Percentiles rank a stretch among this genome's conserved stretches.
Conservation (phyloP, 2,329 filamentous ascomycete species). For the Orbilia brochopaga region DNA sequence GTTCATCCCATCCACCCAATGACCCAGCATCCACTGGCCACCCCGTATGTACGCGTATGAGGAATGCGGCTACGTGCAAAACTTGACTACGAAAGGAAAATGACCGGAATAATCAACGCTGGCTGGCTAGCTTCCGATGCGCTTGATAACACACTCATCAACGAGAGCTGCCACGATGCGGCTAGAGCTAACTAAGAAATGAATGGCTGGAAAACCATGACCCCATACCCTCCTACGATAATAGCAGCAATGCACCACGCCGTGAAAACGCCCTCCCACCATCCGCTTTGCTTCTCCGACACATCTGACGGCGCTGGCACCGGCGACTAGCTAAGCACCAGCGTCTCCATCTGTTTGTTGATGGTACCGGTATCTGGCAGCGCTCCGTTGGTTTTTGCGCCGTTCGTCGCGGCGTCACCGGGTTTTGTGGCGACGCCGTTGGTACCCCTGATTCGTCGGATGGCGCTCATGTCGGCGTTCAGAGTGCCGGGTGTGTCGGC, state of each 20-base stretch:
- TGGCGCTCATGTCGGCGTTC: slow-evolving; percentile 26
- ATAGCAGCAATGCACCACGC: slow-evolving; percentile 26
- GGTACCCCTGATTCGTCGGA: background rate
- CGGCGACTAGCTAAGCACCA: slow-evolving; percentile 38
- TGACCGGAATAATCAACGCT: background rate
- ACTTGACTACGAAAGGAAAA: background rate
- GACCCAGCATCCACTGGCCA: too few relatives aligned
- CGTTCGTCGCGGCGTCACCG: slow-evolving; percentile 7
- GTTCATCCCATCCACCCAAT: background rate
- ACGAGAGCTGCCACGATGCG: background rate
- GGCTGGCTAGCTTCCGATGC: background rate
- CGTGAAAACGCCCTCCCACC: slow-evolving; percentile 31
- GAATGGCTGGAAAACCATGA: background rate
- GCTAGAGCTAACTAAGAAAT: background rate
- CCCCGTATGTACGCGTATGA: background rate
- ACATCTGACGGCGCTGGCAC: background rate
- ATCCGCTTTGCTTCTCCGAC: slow-evolving; percentile 1
- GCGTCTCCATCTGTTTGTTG: slow-evolving; percentile 32
- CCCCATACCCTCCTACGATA: slow-evolving; percentile 1
- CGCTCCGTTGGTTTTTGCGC: slow-evolving; percentile 29
- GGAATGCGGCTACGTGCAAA: background rate
- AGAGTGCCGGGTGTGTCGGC: slow-evolving; percentile 32
- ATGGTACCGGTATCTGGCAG: slow-evolving; percentile 21
- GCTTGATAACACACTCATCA: background rate
- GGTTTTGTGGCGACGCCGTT: background rate